Base-by-base conservation (phyloP, 768 basidiomycete species). In the Peribolospora kevripleyi region DNA sequence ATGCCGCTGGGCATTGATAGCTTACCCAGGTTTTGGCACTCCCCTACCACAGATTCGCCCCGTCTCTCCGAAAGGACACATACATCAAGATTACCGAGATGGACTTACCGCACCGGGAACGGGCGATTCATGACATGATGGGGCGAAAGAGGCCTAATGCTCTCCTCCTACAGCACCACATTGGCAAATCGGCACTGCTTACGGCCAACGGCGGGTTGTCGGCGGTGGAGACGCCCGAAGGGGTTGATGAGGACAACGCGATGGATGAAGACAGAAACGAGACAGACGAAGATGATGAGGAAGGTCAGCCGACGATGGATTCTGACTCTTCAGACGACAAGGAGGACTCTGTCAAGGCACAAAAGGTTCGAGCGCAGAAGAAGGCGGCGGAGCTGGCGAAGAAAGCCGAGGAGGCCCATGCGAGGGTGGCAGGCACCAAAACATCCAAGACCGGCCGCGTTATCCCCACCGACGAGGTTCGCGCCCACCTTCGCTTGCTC, bases 41-140 rank as follows among this genome's bases (percentile, higher is more conserved):
- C 25, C 25, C 25, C 25, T 25, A 25, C 25, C 47, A 2, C 60
- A 90, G 86, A 39, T 68, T 74, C 61, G 79, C 75, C 3, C 88
- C 84, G 65, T 85, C 87, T 0, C 86, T 83, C 68, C 81, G 90
- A 53, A 95, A 86, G 67, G 93, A 98, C 64, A 86, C 84, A 0
- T 74, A 83, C 67, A 85, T 82, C 52, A 97, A 95, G 69, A 75
- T 98, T 54, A 81, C 97, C 64, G 88, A 97, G 69, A 85, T 64
- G 88, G 90, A 61, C 74, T 97, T 41, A 72, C 84, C 5, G 52
- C 66, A 2, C 91, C 87, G 67, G 80, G 86, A 65, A 87, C 84
- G 67, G 73, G 66, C 48, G 67, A 25, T 70, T 46, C 74, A 80
- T 64, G 62, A 65, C 5, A 72, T 75, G 13, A 53, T 75, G 7